Evolutionary conservation across 2,329 filamentous ascomycete genomes (phyloP).

Genomic region (Nectriaceae sp.): DNA sequence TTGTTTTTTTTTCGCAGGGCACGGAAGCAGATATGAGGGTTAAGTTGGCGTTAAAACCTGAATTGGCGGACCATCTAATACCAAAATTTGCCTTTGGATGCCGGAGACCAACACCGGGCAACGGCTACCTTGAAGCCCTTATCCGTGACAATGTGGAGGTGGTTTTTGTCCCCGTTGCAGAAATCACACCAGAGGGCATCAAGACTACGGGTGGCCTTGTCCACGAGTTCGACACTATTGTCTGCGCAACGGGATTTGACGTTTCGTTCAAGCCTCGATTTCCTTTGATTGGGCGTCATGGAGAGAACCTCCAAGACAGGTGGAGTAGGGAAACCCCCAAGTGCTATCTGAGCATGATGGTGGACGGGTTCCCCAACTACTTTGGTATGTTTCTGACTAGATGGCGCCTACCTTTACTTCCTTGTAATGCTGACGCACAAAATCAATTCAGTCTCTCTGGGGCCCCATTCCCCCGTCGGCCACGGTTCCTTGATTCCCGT

Average conservation of each 20-base stretch:
- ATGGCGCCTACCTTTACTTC: no score
- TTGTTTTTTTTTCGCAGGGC: no score
- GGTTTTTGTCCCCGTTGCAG: not conserved
- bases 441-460: no score
- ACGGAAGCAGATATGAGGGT: no score
- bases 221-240: slow-evolving; percentile 1
- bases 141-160: not conserved
- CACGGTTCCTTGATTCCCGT: slow-evolving; percentile 1
- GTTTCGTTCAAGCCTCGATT: not conserved
- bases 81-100: slow-evolving; percentile 4
- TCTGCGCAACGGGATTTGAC: slow-evolving; percentile 8
- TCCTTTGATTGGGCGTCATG: not conserved
- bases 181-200: not conserved
- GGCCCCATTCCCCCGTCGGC: not conserved
- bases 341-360: not conserved
- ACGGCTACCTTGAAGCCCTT: slow-evolving; percentile 3
- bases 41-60: not conserved
- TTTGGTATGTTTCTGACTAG: no score
- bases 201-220: not conserved
- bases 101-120: slow-evolving; percentile 3
- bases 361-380: slow-evolving; percentile 1
- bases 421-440: no score
- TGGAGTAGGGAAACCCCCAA: not conserved
- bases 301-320: not conserved
- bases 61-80: not conserved